Conservation (phyloP, 345 rosid species). For the Eucalyptus camaldulensis region DNA sequence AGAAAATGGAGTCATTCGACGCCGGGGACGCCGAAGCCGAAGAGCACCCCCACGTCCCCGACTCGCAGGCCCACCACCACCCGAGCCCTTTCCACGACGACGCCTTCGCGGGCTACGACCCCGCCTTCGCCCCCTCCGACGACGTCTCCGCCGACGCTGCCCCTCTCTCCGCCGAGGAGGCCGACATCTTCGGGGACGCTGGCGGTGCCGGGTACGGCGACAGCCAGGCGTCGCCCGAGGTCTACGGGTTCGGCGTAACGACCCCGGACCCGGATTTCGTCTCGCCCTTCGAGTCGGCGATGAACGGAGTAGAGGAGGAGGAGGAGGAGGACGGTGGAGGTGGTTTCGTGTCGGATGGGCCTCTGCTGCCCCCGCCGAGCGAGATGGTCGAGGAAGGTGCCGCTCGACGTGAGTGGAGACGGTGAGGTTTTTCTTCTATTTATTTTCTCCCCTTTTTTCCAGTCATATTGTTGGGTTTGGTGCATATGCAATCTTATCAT, state of each 20-base stretch:
- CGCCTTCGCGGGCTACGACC: neutral
- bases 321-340: slow-evolving; percentile 1
- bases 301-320: neutral
- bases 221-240: slow-evolving; percentile 21
- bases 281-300: slow-evolving; percentile 21
- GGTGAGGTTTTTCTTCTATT: slow-evolving; percentile 27
- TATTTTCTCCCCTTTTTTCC: rapidly evolving
- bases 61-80: neutral
- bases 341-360: slow-evolving; percentile 32
- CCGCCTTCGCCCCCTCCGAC: slow-evolving; percentile 10
- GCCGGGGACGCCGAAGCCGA: neutral
- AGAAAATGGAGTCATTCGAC: neutral
- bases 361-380: slow-evolving; percentile 40
- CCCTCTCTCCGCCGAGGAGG: neutral
- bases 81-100: neutral
- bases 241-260: slow-evolving; percentile 24
- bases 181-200: neutral
- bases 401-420: slow-evolving; percentile 68
- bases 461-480: neutral
- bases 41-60: neutral
- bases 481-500: neutral
- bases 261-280: slow-evolving; percentile 23
- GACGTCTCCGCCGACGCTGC: slow-evolving; percentile 7
- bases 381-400: slow-evolving; percentile 67
- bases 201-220: slow-evolving; percentile 7